Evolutionary conservation across 352 stramenopile species (phyloP), one percentile per base, ranked within the genome.

Genomic region (Globisporangium perplexum): DNA sequence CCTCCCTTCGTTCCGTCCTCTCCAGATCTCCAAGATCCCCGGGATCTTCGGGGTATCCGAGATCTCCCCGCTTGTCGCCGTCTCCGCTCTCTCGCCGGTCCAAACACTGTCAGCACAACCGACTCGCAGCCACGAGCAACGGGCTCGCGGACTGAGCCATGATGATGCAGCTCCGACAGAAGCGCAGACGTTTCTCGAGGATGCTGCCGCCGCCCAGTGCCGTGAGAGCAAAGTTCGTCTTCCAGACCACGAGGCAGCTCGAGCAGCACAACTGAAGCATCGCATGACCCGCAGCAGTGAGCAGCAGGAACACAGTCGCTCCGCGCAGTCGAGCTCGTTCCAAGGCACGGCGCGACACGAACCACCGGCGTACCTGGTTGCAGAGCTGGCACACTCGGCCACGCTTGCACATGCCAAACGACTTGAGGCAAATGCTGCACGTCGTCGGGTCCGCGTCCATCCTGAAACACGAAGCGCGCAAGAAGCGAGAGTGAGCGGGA

Each of bases 81-180:
- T 44, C 38, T 44, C 23, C 38, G 14, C 24, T 24, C 38, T 20
- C 5, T 42, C 36, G 6, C 7, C 38, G 3, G 4, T 20, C 10
- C 15, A 7, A 24, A 38, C 20, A 8, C 11, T 53, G 24, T 50
- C 48, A 60, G 38, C 31, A 30, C 22, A 53, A 15, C 17, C 48
- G 43, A 33, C 36, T 24, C 35, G 42, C 44, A 4, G 55, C 55
- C 36, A 63, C 53, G 12, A 33, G n/a, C 11, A 74, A 24, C 47
- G 60, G 47, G 28, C 31, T 54, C 22, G 55, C 22, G 7, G 47
- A 23, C n/a, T 51, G 52, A 6, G 53, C 58, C n/a, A 36, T 24
- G 31, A 56, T 48, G 36, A 64, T 55, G 52, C 58, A 64, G 58
- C 38, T 49, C 8, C 58, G 39, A 17, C 58, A 64, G 24, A 60